These are phyloP conservation scores for Aspergillus luchuensis DNA, from an alignment of 2,329 filamentous ascomycete species.

Conservation along the genomic window DNA sequence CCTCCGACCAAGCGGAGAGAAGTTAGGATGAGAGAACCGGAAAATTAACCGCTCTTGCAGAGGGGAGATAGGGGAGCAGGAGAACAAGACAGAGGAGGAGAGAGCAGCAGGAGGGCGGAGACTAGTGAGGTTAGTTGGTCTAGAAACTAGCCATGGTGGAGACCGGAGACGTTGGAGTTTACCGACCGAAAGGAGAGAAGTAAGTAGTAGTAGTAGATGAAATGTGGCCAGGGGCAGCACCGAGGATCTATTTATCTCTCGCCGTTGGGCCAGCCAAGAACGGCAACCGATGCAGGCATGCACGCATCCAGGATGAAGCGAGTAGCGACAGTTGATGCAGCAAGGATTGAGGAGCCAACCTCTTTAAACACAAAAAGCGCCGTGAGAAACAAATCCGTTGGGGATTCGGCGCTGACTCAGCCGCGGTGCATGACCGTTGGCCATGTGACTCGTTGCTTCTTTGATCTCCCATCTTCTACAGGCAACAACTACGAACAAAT, in stretches of 20 bases:
- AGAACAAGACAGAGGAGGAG: slow-evolving; percentile 11
- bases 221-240: neutral
- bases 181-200: neutral
- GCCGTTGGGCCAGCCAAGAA: neutral
- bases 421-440: neutral
- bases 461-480: neutral
- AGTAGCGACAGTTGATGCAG: neutral
- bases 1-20: slow-evolving; percentile 5
- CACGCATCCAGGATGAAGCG: neutral
- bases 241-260: slow-evolving; percentile 4
- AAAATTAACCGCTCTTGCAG: slow-evolving; percentile 14
- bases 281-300: neutral
- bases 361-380: too few relatives aligned
- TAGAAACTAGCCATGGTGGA: slow-evolving; percentile 5
- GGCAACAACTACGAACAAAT: neutral
- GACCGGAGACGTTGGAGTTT: neutral
- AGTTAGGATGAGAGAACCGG: slow-evolving; percentile 8
- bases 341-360: neutral
- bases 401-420: slow-evolving; percentile 1
- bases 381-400: neutral
- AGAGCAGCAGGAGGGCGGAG: slow-evolving; percentile 10
- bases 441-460: neutral
- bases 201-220: neutral
- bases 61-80: slow-evolving; percentile 17
- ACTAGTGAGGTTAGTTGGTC: slow-evolving; percentile 4